Base-by-base conservation (phyloP, 805 yeast genomes). In the Citeromyces matritensis region DNA sequence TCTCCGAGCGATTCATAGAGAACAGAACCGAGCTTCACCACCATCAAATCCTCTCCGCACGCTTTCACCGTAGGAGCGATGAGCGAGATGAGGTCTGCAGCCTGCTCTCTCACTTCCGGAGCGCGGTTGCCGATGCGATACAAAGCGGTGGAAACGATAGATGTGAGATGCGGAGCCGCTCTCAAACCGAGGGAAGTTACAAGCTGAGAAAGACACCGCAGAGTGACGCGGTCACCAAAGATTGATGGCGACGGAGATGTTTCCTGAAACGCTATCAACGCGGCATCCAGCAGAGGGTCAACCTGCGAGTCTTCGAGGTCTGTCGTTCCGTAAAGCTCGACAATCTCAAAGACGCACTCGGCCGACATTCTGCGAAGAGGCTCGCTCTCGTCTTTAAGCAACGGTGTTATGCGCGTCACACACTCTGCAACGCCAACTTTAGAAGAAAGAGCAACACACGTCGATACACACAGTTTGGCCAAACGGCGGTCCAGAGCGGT, bases 1-100 rank as follows among this genome's bases (percentile, higher is more conserved):
- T 91, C 99, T 12, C 98, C 98, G 7, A 91, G 60, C 9, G 91
- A 79, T 49, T 91, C 99, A 49, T 79, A 84, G 23, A 91, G 57
- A 10, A 86, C 75, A 14, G 80, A 65, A 4, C 85, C 74, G 33
- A 88, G 56, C 42, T 79, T 79, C 34, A 64, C 63, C 38, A 88
- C 47, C 33, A 81, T 53, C 9, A 65, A 73, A 24, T 64, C 66
- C 43, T 81, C 79, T 6, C 63, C 68, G 47, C 94, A 80, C 9
- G 57, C 47, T 40, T 69, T 68, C 30, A 88, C 60, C 2, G 71
- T 76, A 0, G 79, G 74, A 0, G 86, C 77, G 14, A 84, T 55
- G 14, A 66, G 59, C 1, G 74, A 56, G 15, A 86, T 67, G 33
- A 88, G 51, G 41, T 81, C 91, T 0, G 94, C 83, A 1, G 96